Conservation (phyloP, 2,329 filamentous ascomycete genomes). For the Biscogniauxia marginata region DNA sequence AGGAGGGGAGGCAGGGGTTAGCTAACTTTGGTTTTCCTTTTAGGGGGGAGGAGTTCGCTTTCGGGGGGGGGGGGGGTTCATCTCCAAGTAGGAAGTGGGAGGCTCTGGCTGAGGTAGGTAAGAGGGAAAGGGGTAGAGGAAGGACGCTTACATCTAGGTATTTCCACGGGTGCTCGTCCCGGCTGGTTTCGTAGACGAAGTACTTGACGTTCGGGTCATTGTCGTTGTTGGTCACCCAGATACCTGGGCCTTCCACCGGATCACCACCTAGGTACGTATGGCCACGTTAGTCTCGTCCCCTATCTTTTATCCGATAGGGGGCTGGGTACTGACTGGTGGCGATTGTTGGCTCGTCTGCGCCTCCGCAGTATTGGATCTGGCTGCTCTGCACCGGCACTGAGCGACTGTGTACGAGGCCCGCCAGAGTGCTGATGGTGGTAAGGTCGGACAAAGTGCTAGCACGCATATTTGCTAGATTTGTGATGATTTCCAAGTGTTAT, state of each 20-base stretch:
- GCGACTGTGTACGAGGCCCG: neutral
- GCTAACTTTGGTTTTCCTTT: neutral
- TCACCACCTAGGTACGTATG: constrained; percentile 12
- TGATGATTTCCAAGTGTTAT: neutral
- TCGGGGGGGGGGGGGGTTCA: too few relatives aligned
- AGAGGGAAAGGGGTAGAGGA: neutral
- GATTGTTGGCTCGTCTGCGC: neutral
- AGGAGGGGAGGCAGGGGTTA: neutral
- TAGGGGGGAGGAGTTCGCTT: neutral
- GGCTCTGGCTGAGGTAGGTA: too few relatives aligned
- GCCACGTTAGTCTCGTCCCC: neutral
- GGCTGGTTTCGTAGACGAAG: constrained; percentile 28
- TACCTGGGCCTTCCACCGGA: constrained; percentile 19
- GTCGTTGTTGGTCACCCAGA: constrained; percentile 26
- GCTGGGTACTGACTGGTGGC: neutral
- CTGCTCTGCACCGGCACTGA: neutral
- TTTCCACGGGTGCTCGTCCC: constrained; percentile 28
- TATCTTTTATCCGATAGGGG: neutral
- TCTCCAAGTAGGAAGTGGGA: too few relatives aligned
- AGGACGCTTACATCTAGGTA: constrained; percentile 21
- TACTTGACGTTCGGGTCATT: constrained; percentile 17
- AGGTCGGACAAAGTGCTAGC: neutral
- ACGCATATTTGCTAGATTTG: neutral
- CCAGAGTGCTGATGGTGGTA: neutral
- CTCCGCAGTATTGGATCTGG: neutral